Conservation (phyloP, 345 rosid genomes). For the Eucalyptus erythrocorys region DNA sequence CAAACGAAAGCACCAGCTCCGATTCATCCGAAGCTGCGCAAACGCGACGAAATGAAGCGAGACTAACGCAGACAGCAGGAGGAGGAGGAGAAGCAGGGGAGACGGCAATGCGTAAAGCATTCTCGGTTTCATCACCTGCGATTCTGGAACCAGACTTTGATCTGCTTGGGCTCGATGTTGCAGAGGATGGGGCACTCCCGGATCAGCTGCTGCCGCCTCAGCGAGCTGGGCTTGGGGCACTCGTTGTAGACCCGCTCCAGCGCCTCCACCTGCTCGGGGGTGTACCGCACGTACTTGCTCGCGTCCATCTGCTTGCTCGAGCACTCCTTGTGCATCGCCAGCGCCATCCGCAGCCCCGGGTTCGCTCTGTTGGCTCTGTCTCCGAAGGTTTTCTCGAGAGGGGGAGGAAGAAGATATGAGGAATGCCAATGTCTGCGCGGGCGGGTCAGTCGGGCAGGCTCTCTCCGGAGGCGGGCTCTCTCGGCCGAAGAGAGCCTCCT, state of each 20-base stretch:
- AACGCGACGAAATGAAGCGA: not conserved
- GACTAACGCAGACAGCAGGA: not conserved
- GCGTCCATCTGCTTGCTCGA: constrained; percentile 36
- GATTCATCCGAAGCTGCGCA: not conserved
- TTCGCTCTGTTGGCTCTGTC: not conserved
- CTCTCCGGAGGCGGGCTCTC: constrained; percentile 13
- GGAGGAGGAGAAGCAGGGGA: not conserved
- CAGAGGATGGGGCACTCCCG: constrained; percentile 59
- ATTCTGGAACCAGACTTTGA: constrained; percentile 72
- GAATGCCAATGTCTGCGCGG: not conserved
- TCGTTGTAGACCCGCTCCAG: constrained; percentile 65
- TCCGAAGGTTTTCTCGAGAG: not conserved
- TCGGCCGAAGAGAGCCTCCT: constrained; percentile 43
- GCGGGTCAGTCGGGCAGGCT: constrained; percentile 28
- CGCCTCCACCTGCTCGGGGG: constrained; percentile 77
- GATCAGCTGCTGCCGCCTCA: constrained; percentile 64
- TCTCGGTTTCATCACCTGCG: constrained; percentile 21
- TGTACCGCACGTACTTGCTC: constrained; percentile 62
- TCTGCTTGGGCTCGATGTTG: constrained; percentile 61
- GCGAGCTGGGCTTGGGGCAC: constrained; percentile 75
- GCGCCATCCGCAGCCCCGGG: constrained; percentile 14
- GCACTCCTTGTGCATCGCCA: constrained; percentile 23
- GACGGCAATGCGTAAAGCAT: not conserved
- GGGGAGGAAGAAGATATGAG: not conserved
- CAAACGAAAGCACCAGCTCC: not conserved